These are phyloP conservation scores for Ceratobasidium sp. DNA, from an alignment of 1,284 basidiomycete genomes.

Conservation along the genomic window DNA sequence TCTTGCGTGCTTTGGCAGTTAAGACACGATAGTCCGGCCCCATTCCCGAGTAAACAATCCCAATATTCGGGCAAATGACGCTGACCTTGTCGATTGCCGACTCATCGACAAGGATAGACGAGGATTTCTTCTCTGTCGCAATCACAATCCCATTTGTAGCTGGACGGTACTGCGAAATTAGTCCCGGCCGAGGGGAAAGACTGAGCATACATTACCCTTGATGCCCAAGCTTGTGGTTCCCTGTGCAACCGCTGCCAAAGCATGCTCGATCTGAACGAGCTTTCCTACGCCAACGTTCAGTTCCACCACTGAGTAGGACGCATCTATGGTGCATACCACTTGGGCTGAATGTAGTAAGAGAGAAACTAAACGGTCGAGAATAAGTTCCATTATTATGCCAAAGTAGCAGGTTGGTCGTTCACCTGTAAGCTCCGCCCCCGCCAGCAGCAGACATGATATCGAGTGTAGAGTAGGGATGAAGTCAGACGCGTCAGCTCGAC, in stretches of 20 bases:
- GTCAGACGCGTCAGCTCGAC: constrained; percentile 42
- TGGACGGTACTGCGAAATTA: constrained; percentile 55
- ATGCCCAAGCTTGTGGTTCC: constrained; percentile 98
- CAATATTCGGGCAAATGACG: constrained; percentile 97
- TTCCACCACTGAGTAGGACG: not conserved
- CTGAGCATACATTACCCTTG: constrained; percentile 73
- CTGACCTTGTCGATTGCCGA: constrained; percentile 97
- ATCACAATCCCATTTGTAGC: constrained; percentile 99
- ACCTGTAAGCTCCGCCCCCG: constrained; percentile 83
- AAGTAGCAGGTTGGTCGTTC: constrained; percentile 47
- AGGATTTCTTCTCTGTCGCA: constrained; percentile 98
- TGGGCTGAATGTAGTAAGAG: constrained; percentile 98
- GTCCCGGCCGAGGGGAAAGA: not conserved
- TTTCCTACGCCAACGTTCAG: constrained; percentile 3
- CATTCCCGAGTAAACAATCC: constrained; percentile 99
- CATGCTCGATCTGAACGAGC: constrained; percentile 99
- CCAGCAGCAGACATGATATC: constrained; percentile 44
- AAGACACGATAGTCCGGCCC: constrained; percentile 97
- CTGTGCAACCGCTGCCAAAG: constrained; percentile 94
- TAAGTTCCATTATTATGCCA: constrained; percentile 25
- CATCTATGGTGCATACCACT: constrained; percentile 74
- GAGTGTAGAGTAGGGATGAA: constrained; percentile 33
- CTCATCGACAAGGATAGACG: constrained; percentile 97
- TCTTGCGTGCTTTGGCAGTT: constrained; percentile 94
- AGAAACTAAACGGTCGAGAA: constrained; percentile 75